Percentiles rank a stretch among this genome's conserved stretches.
These are phyloP conservation scores for Herpetomonas muscarum DNA, from an alignment of 208 protist genomes.

Conservation along the genomic window DNA sequence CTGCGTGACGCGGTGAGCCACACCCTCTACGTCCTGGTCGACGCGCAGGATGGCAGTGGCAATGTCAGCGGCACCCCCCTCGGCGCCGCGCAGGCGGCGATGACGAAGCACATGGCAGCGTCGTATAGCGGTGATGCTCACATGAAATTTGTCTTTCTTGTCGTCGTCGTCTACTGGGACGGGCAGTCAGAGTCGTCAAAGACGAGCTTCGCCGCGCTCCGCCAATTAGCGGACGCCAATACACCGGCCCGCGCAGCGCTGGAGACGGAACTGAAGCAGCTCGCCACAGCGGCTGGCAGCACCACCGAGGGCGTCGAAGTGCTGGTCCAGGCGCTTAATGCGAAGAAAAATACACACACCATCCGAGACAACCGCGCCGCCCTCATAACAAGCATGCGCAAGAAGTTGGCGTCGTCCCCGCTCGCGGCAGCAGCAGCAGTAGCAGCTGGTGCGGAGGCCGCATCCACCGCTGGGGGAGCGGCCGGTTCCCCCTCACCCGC, in stretches of 20 bases:
- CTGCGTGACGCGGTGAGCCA: constrained; percentile 9
- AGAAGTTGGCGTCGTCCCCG: constrained; percentile 39
- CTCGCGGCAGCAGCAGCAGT: background rate
- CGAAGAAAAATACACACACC: constrained; percentile 62
- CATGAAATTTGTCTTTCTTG: constrained; percentile 27
- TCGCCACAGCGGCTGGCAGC: constrained; percentile 1
- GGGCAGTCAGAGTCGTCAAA: constrained; percentile 53
- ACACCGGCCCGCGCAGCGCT: background rate
- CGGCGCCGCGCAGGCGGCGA: background rate
- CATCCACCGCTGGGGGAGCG: background rate
- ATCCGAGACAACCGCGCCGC: constrained; percentile 56
- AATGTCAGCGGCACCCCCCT: background rate
- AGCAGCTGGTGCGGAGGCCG: background rate
- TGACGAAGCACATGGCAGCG: background rate
- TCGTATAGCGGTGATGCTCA: too few species aligned
- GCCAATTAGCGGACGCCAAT: constrained; percentile 31
- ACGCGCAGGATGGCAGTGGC: background rate
- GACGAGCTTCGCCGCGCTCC: constrained; percentile 47
- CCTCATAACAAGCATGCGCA: constrained; percentile 52
- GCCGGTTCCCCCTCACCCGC: background rate
- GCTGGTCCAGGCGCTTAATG: constrained; percentile 76
- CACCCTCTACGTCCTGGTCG: constrained; percentile 3
- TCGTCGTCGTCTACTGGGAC: constrained; percentile 73
- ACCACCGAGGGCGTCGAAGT: constrained; percentile 55
- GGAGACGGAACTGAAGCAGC: background rate